These are phyloP conservation scores for Carex myosuroides DNA, from an alignment of 176 grass and related monocot genomes.

Conservation along the genomic window DNA sequence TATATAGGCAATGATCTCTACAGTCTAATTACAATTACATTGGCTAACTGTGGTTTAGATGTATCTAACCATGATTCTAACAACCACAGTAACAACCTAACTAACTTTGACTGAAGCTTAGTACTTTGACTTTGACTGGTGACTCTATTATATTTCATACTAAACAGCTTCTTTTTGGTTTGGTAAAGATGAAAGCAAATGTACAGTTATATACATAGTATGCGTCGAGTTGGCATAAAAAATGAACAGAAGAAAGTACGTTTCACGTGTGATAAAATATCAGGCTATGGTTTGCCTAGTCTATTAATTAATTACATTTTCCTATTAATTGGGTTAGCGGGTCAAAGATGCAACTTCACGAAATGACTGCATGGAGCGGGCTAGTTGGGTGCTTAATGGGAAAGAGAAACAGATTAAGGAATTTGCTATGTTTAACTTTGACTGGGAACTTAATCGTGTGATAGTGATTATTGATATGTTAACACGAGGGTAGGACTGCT, in stretches of 20 bases:
- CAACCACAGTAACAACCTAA: too few species aligned
- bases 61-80: too few species aligned
- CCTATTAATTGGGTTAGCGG: background rate
- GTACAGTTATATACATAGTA: background rate
- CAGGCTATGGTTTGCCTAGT: background rate
- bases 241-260: slow-evolving; percentile 9
- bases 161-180: background rate
- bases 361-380: background rate
- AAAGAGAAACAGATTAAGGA: slow-evolving; percentile 9
- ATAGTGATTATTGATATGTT: slow-evolving; percentile 7
- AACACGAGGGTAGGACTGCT: too few species aligned
- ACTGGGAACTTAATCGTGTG: slow-evolving; percentile 1
- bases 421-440: slow-evolving; percentile 12
- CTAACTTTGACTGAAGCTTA: too few species aligned
- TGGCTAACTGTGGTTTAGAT: too few species aligned
- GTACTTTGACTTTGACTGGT: too few species aligned
- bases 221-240: background rate
- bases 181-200: background rate
- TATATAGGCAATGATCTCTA: too few species aligned
- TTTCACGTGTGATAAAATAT: background rate
- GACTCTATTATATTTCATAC: background rate
- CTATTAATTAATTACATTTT: background rate
- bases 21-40: too few species aligned
- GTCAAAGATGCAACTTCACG: slow-evolving; percentile 16
- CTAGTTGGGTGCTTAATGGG: background rate